Conservation (phyloP, 1,139 yeast genomes). For the Pneumocystis oryctolagi region DNA sequence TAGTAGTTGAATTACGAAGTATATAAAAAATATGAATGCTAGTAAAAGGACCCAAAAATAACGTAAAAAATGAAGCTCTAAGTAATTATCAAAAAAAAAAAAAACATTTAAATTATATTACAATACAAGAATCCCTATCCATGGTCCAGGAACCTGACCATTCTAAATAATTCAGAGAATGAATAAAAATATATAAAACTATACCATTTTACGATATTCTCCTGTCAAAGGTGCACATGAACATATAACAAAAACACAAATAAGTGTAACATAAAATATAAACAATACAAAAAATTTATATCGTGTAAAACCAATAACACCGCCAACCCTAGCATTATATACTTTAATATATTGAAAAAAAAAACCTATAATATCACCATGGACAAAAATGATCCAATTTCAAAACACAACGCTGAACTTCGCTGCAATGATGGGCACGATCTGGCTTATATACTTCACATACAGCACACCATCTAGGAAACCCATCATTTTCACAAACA, state of each 20-base stretch:
- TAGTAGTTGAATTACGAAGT: slow-evolving; percentile 22
- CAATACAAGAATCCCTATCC: slow-evolving; percentile 1
- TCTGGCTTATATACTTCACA: slow-evolving; percentile 81
- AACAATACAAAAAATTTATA: slow-evolving; percentile 66
- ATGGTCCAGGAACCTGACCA: slow-evolving; percentile 1
- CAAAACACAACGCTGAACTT: slow-evolving; percentile 54
- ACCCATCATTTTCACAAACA: slow-evolving; percentile 30
- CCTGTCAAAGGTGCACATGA: slow-evolving; percentile 19
- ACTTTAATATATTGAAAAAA: background rate
- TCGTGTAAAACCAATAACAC: slow-evolving; percentile 68
- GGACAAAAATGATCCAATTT: slow-evolving; percentile 70
- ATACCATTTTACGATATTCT: slow-evolving; percentile 20
- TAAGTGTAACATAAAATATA: slow-evolving; percentile 35
- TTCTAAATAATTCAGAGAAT: background rate
- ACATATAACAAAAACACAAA: slow-evolving; percentile 27
- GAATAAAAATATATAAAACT: slow-evolving; percentile 19
- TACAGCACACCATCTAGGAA: slow-evolving; percentile 47
- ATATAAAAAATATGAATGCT: slow-evolving; percentile 22
- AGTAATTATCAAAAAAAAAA: slow-evolving; percentile 2
- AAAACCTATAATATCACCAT: slow-evolving; percentile 27
- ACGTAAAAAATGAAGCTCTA: slow-evolving; percentile 9
- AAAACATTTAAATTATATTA: slow-evolving; percentile 5
- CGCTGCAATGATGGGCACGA: slow-evolving; percentile 65
- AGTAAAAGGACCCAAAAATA: slow-evolving; percentile 20
- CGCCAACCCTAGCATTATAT: slow-evolving; percentile 45